phyloP scores from a whole-genome alignment of 2,329 filamentous ascomycete species.

The Pseudocercospora musae region DNA sequence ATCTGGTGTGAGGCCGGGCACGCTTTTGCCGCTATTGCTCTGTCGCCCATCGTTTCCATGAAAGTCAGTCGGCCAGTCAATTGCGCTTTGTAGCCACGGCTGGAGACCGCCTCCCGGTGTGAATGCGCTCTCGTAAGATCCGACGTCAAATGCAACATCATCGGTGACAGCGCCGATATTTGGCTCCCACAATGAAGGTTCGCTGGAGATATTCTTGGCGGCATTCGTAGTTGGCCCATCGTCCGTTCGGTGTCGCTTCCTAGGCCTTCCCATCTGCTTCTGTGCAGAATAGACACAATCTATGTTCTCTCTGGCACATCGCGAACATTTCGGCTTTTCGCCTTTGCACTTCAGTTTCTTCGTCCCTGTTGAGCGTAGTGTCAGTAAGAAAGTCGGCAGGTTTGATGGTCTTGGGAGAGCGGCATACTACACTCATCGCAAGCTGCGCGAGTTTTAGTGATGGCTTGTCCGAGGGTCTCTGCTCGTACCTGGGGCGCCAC shows the following conservation, averaged over 20 bases:
- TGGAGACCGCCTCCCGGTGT: constrained; percentile 23
- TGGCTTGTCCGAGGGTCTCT: not conserved
- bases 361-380: constrained; percentile 33
- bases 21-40: constrained; percentile 1
- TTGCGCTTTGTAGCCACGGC: constrained; percentile 22
- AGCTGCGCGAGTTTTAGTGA: constrained; percentile 35
- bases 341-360: constrained; percentile 51
- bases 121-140: constrained; percentile 18
- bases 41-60: constrained; percentile 6
- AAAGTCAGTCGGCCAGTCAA: constrained; percentile 9
- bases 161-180: not conserved
- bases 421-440: constrained; percentile 43
- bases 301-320: constrained; percentile 43
- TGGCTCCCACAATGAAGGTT: not conserved
- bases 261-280: constrained; percentile 52
- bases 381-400: not conserved
- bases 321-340: constrained; percentile 40
- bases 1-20: constrained; percentile 26
- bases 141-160: constrained; percentile 7
- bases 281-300: constrained; percentile 47
- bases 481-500: not conserved
- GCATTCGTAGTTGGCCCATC: constrained; percentile 5
- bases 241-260: constrained; percentile 43
- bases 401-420: not conserved
- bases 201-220: not conserved